Percentiles rank a stretch among this genome's conserved stretches.
phyloP scores from a whole-genome alignment of 23 red algal species.

The Gracilaria gracilis region DNA sequence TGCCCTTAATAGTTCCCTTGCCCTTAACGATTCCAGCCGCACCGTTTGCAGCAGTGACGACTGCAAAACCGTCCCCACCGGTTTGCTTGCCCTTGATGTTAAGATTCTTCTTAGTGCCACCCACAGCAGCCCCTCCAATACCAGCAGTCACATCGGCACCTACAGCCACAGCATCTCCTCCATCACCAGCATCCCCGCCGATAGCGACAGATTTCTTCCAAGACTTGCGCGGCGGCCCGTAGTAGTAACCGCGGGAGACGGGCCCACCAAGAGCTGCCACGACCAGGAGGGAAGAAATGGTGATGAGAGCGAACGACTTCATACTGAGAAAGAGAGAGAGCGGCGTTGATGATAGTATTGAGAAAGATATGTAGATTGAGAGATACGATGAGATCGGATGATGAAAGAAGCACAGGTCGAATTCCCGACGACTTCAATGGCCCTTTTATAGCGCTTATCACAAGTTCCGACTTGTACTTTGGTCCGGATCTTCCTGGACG shows the following conservation, averaged over 20 bases:
- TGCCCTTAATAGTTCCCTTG: neutral
- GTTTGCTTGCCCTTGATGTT: neutral
- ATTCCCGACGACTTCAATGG: too few relatives aligned
- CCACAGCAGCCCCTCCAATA: neutral
- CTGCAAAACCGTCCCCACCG: neutral
- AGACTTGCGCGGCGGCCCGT: neutral
- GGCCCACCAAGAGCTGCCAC: neutral
- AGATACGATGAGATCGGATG: too few relatives aligned
- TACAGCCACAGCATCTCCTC: neutral
- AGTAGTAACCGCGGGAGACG: neutral
- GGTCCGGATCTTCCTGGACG: too few relatives aligned
- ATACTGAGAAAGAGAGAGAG: neutral
- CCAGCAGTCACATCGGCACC: neutral
- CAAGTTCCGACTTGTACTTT: too few relatives aligned
- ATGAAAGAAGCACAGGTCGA: too few relatives aligned
- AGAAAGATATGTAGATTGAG: too few relatives aligned
- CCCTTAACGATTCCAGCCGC: neutral
- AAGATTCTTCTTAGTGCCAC: neutral
- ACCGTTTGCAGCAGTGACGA: slow-evolving; percentile 5
- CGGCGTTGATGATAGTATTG: too few relatives aligned
- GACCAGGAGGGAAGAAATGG: neutral
- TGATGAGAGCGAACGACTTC: neutral
- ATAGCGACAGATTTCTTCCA: neutral
- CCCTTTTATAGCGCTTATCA: too few relatives aligned
- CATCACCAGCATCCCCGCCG: neutral